Base-by-base conservation (phyloP, 805 yeast genomes). In the Kodamaea jinghongensis region DNA sequence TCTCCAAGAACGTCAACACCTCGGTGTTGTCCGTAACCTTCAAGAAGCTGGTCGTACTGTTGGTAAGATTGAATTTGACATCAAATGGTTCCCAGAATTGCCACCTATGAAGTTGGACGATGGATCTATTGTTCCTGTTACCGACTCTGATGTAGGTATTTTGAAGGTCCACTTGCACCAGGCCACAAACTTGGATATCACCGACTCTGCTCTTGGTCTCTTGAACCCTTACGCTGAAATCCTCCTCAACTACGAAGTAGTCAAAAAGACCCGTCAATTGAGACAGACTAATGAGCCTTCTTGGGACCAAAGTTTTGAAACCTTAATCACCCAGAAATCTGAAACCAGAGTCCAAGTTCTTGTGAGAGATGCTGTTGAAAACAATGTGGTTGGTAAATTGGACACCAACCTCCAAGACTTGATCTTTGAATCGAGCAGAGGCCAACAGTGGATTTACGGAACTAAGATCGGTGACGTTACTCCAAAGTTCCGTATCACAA, bases 131-230 rank as follows among this genome's bases (percentile, higher is more conserved):
- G 75, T 69, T 45, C 66, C 66, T 16, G 62, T 69, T 25, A 76
- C 77, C 8, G 83, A 79, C 38, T 61, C 81, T n/a, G 88, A 83
- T 50, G 78, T 79, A 37, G 95, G 93, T 68, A 79, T 86, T 42
- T 65, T 83, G 61, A 84, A 82, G 51, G 51, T 85, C 28, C 70
- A 71, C 8, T 60, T 86, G 36, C 80, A 81, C 44, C 75, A 76
- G 44, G 87, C 86, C 15, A 70, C 67, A 36, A 70, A 75, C 34
- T 67, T 86, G 55, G 84, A 81, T 50, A 54, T 64, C 12, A 58
- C 78, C 3, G 54, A 67, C 20, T 73, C 88, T 0, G 79, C 52
- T 34, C 44, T 71, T 40, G 81, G 79, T 22, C 60, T 72, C 40
- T 61, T 78, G 49, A 75, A 82, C 55, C 84, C 93, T 20, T 80